Evolutionary conservation across 441 rosid genomes (phyloP).

Genomic region (Populus hybrid): DNA sequence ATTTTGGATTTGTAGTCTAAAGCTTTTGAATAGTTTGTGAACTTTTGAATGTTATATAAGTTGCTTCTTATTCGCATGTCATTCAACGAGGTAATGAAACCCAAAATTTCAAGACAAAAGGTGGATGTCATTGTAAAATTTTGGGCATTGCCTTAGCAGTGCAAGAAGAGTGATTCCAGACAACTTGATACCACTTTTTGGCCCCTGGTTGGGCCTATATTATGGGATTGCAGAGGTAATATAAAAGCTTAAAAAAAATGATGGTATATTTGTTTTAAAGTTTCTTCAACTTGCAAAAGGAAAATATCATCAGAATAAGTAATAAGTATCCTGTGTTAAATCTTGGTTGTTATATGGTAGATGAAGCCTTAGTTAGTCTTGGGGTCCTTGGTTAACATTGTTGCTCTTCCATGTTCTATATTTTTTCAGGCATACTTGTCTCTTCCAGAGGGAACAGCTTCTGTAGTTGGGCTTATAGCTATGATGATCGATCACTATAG

Average conservation of each 20-base stretch:
- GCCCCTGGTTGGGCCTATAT: neutral
- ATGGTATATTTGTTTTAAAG: neutral
- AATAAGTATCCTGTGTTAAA: neutral
- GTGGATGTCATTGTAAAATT: neutral
- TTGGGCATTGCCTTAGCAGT: no score
- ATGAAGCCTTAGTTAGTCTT: neutral
- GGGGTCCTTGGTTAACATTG: neutral
- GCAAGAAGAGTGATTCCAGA: neutral
- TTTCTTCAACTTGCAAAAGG: neutral
- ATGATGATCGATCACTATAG: conserved; percentile 98
- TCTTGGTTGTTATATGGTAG: neutral
- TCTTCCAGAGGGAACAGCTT: conserved; percentile 74
- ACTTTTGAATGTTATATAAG: neutral
- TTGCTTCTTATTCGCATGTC: neutral
- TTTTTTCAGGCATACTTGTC: conserved; percentile 85
- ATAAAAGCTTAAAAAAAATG: neutral
- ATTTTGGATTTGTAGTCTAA: neutral
- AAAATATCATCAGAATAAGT: neutral
- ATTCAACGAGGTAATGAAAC: neutral
- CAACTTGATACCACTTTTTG: neutral
- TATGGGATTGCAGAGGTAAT: neutral
- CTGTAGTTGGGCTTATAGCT: conserved; percentile 91
- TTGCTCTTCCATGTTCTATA: neutral
- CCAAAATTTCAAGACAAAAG: neutral
- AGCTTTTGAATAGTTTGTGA: neutral